Evolutionary conservation across 257 asterid species (phyloP).

Genomic region (Solanum neorickii): DNA sequence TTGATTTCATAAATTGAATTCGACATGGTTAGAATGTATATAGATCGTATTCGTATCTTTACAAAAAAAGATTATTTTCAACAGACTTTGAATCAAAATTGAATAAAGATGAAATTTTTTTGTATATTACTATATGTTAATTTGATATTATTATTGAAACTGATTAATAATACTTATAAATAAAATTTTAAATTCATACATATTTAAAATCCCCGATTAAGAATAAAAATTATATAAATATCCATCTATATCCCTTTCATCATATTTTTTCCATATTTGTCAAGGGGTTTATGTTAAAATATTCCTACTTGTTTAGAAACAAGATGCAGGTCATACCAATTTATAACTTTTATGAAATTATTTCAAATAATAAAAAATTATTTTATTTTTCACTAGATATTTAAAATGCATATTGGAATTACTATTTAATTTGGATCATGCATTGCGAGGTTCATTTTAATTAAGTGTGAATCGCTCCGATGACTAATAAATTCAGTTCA

Average conservation of each 20-base stretch:
- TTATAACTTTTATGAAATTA: neutral
- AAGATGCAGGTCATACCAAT: neutral
- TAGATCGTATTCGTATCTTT: neutral
- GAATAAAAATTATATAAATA: neutral
- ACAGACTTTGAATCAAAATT: neutral
- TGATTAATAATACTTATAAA: neutral
- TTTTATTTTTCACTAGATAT: too few species aligned
- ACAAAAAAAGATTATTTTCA: neutral
- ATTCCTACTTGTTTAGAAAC: neutral
- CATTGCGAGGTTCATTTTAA: too few species aligned
- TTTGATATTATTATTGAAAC: accelerated
- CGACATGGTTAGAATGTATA: too few species aligned
- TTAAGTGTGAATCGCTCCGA: too few species aligned
- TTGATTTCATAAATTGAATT: neutral
- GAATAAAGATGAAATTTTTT: neutral
- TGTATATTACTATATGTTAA: neutral
- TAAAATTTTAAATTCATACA: neutral
- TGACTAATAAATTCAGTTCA: too few species aligned
- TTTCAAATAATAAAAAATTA: too few species aligned
- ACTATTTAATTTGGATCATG: accelerated
- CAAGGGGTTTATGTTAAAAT: neutral
- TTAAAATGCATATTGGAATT: accelerated
- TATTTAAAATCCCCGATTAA: neutral
- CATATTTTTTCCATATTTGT: neutral
- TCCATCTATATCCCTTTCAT: neutral